A percentile compares a stretch with the other conserved stretches of the same genome.
phyloP scores from a whole-genome alignment of 2,329 filamentous ascomycete genomes.

The Mycosphaerelloides madeirae region DNA sequence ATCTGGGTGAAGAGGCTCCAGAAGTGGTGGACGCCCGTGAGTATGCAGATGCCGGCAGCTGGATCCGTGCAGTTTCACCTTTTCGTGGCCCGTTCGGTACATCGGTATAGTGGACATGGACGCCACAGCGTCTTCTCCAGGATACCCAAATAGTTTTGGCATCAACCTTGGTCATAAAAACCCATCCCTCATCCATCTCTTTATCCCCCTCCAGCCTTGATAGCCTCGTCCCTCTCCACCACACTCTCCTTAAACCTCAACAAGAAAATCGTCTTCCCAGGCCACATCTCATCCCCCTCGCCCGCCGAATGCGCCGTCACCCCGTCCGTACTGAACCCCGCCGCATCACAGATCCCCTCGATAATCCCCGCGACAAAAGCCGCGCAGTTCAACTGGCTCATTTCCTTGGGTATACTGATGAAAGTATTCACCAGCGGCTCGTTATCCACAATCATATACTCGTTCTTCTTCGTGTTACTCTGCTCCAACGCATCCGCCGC shows the following conservation, averaged over 20 bases:
- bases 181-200: background rate
- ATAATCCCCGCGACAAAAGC: conserved; percentile 93
- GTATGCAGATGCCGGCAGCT: conserved; percentile 7
- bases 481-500: conserved; percentile 92
- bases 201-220: conserved; percentile 31
- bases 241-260: conserved; percentile 91
- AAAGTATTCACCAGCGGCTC: conserved; percentile 94
- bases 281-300: conserved; percentile 70
- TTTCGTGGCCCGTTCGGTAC: conserved; percentile 17
- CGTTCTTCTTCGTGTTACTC: conserved; percentile 75
- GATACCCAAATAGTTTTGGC: too few species aligned
- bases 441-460: conserved; percentile 99
- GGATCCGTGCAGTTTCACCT: conserved; percentile 14
- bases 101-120: background rate
- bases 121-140: background rate
- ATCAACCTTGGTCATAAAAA: too few species aligned
- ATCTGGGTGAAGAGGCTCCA: background rate
- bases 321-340: conserved; percentile 73
- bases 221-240: conserved; percentile 73
- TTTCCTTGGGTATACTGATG: conserved; percentile 87
- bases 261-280: conserved; percentile 90
- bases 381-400: conserved; percentile 94
- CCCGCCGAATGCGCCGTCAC: conserved; percentile 77
- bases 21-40: background rate
- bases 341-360: conserved; percentile 91